A percentile compares a stretch with the other conserved stretches of the same genome.
Conservation (phyloP, 208 protist genomes). For the Leishmania arabica region DNA sequence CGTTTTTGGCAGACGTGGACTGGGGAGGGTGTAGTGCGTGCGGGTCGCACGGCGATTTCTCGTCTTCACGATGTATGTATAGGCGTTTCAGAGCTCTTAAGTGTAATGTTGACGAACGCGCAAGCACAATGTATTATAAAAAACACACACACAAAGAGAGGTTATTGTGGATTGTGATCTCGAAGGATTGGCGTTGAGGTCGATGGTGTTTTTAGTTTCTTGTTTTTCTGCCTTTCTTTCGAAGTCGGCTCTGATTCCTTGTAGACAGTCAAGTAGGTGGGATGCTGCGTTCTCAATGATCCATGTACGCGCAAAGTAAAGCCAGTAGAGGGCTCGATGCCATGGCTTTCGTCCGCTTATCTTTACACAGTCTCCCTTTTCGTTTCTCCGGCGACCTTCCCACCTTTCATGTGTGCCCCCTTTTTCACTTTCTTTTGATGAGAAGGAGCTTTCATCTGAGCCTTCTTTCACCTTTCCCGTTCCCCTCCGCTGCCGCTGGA, state of each 20-base stretch:
- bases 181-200: constrained; percentile 1
- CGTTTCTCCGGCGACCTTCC: neutral
- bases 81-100: constrained; percentile 4
- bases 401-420: neutral
- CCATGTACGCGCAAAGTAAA: neutral
- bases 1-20: neutral
- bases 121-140: constrained; percentile 8
- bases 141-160: neutral
- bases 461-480: neutral
- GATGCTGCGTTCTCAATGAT: neutral
- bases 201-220: constrained; percentile 11
- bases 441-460: neutral
- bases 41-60: neutral
- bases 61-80: constrained; percentile 11
- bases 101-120: neutral
- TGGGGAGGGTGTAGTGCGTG: neutral
- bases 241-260: neutral
- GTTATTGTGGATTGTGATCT: neutral
- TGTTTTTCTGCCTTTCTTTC: constrained; percentile 20
- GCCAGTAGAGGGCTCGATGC: neutral
- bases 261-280: no score
- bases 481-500: neutral
- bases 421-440: neutral
- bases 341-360: neutral
- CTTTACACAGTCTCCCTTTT: constrained; percentile 6